These are phyloP conservation scores for Chlorella sp. DNA, from an alignment of 139 green algal genomes.

Conservation along the genomic window DNA sequence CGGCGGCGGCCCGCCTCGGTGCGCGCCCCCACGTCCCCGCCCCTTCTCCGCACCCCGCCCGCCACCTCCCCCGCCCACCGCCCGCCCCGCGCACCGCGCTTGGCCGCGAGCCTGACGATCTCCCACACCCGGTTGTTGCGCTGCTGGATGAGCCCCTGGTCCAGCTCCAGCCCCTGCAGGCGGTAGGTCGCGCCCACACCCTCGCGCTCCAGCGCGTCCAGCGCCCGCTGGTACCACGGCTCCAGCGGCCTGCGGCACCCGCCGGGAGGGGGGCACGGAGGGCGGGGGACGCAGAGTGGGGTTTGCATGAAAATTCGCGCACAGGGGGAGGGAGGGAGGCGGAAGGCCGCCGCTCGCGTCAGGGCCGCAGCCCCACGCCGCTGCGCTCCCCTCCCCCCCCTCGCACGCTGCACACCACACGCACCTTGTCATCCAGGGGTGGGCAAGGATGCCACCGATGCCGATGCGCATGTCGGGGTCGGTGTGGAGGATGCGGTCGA, in stretches of 20 bases:
- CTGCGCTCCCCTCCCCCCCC: neutral
- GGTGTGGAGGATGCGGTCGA: constrained; percentile 51
- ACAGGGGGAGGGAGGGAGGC: no score
- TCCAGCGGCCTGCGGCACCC: constrained; percentile 7
- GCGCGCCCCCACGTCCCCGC: neutral
- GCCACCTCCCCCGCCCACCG: neutral
- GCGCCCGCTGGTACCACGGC: constrained; percentile 7
- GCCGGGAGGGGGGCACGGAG: neutral
- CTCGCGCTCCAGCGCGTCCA: neutral
- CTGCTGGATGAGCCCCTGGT: constrained; percentile 1
- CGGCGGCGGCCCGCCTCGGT: neutral
- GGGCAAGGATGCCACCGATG: constrained; percentile 40
- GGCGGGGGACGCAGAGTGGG: neutral
- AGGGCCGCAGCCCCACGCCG: neutral
- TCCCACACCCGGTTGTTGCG: constrained; percentile 10
- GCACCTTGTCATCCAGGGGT: constrained; percentile 50
- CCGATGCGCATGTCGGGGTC: constrained; percentile 45
- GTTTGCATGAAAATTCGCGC: no score
- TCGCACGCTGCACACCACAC: neutral
- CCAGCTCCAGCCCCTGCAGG: neutral
- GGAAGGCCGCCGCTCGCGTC: neutral
- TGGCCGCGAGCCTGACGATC: neutral
- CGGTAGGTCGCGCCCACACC: no score
- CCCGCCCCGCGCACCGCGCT: neutral
- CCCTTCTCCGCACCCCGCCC: neutral